phyloP scores from a whole-genome alignment of 306 rosid species.

The Parietaria judaica region DNA sequence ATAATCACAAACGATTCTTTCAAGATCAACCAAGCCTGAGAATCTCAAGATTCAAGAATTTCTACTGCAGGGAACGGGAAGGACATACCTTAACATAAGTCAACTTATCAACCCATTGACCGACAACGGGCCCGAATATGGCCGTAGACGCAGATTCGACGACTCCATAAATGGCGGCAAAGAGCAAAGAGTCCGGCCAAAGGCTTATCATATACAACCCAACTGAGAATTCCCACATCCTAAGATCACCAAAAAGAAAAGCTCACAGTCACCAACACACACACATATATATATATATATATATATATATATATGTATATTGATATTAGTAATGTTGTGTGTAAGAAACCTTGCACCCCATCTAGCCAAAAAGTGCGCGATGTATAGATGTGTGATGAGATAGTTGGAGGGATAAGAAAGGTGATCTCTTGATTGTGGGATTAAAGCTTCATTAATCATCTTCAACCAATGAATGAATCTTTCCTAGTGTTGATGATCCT shows the following conservation, averaged over 20 bases:
- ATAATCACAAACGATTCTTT: too few species aligned
- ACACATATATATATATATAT: too few species aligned
- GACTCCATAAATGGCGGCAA: slow-evolving; percentile 82
- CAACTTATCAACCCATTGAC: slow-evolving; percentile 63
- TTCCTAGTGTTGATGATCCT: background rate
- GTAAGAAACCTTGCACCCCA: slow-evolving; percentile 69
- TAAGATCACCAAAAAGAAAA: slow-evolving; percentile 16
- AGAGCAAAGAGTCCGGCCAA: slow-evolving; percentile 83
- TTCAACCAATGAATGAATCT: background rate
- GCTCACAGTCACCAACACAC: too few species aligned
- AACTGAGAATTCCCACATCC: slow-evolving; percentile 99
- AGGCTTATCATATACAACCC: slow-evolving; percentile 78
- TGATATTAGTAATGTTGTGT: background rate
- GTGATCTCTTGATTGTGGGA: slow-evolving; percentile 19
- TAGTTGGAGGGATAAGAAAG: slow-evolving; percentile 19
- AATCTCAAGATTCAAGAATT: too few species aligned
- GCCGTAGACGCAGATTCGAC: slow-evolving; percentile 79
- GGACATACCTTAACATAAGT: slow-evolving; percentile 48
- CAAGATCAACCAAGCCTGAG: too few species aligned
- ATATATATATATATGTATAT: background rate
- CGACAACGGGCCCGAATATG: slow-evolving; percentile 68
- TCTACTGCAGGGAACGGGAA: too few species aligned
- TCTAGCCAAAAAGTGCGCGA: slow-evolving; percentile 66
- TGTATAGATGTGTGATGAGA: slow-evolving; percentile 42
- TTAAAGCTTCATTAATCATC: slow-evolving; percentile 23